A percentile compares a stretch with the other conserved stretches of the same genome.
Evolutionary conservation across 257 asterid species (phyloP).

Genomic region (Solanum paucissectum): DNA sequence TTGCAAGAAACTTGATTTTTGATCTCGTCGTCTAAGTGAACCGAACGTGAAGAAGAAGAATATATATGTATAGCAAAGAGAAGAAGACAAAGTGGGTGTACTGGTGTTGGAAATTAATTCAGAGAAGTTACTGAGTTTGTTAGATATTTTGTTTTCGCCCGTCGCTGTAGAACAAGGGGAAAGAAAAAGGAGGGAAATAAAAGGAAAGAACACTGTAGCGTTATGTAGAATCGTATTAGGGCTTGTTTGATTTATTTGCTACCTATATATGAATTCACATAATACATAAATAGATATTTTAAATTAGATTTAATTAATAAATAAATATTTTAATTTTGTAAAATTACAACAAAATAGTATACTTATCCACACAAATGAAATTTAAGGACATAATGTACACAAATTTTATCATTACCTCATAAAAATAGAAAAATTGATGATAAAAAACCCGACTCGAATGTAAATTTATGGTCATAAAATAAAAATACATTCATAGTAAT

Average conservation of each 20-base stretch:
- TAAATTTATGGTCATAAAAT: too few relatives aligned
- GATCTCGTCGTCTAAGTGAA: not conserved
- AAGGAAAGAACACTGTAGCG: not conserved
- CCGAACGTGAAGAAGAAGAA: not conserved
- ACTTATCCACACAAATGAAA: too few relatives aligned
- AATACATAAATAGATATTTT: not conserved
- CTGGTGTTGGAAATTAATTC: not conserved
- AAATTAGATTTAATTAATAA: too few relatives aligned
- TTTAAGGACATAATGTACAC: fast-evolving
- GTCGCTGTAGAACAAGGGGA: not conserved
- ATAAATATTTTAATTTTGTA: too few relatives aligned
- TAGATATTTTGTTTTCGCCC: not conserved
- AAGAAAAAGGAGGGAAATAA: not conserved
- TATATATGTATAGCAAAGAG: not conserved
- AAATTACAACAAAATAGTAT: too few relatives aligned
- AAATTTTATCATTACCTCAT: too few relatives aligned
- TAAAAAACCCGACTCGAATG: not conserved
- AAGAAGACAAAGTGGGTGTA: not conserved
- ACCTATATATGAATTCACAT: not conserved
- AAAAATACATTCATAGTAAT: too few relatives aligned
- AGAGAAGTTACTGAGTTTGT: not conserved
- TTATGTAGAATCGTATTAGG: not conserved
- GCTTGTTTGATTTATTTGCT: not conserved
- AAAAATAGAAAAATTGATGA: too few relatives aligned
- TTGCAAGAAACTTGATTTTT: not conserved